Conservation (phyloP, 2,329 filamentous ascomycete genomes). For the Trichoderma koningii region DNA sequence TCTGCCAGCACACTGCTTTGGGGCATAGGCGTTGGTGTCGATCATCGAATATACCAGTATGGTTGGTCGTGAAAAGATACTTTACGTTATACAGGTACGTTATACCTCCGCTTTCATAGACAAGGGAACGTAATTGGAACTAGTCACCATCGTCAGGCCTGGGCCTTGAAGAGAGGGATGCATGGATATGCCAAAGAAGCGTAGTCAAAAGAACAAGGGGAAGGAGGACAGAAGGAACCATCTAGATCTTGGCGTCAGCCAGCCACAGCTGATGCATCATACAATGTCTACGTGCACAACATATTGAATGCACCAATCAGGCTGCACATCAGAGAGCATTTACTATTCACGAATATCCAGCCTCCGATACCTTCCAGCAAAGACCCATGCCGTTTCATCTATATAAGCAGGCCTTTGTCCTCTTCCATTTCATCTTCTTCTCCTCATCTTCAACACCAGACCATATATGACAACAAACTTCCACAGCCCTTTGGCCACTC, state of each 20-base stretch:
- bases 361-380: background rate
- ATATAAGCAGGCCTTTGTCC: background rate
- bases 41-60: background rate
- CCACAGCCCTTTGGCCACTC: background rate
- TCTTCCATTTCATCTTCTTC: background rate
- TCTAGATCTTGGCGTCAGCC: background rate
- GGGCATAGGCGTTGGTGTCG: background rate
- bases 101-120: background rate
- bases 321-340: background rate
- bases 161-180: background rate
- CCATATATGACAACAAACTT: background rate
- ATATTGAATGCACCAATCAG: too few species aligned
- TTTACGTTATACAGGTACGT: too few species aligned
- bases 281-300: background rate
- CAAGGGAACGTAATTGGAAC: background rate
- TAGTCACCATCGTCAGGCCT: background rate
- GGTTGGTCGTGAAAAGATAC: background rate
- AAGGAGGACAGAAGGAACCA: background rate
- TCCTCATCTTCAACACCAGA: background rate
- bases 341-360: background rate
- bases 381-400: background rate
- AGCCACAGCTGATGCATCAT: background rate
- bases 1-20: background rate
- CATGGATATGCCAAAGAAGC: background rate
- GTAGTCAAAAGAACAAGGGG: background rate